Conservation (phyloP, 2,329 filamentous ascomycete species). For the Mycosphaerella sp. region DNA sequence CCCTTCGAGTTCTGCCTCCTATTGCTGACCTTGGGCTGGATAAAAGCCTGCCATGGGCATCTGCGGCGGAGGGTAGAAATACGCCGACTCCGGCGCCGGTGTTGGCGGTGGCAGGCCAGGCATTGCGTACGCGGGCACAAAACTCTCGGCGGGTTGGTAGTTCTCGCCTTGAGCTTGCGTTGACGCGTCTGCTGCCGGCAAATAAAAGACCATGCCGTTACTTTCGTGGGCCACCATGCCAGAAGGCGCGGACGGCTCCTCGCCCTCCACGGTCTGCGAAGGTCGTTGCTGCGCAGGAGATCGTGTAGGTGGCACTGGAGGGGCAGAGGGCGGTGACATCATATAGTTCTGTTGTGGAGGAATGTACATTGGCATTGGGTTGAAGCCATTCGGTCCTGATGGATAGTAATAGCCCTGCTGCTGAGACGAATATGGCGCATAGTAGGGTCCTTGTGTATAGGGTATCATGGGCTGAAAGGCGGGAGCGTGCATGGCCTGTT, state of each 20-base stretch:
- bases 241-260: slow-evolving; percentile 38
- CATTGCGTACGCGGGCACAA: slow-evolving; percentile 32
- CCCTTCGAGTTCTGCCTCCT: slow-evolving; percentile 2
- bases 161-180: slow-evolving; percentile 23
- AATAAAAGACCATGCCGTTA: slow-evolving; percentile 96
- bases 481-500: slow-evolving; percentile 82
- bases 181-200: slow-evolving; percentile 30
- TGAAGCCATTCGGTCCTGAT: slow-evolving; percentile 31
- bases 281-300: slow-evolving; percentile 22
- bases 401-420: slow-evolving; percentile 61
- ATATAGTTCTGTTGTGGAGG: slow-evolving; percentile 28
- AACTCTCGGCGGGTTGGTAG: slow-evolving; percentile 33
- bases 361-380: slow-evolving; percentile 31
- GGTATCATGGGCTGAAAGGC: slow-evolving; percentile 65
- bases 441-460: slow-evolving; percentile 53
- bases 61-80: slow-evolving; percentile 23
- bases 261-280: slow-evolving; percentile 10
- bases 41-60: slow-evolving; percentile 21
- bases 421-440: slow-evolving; percentile 51
- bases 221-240: slow-evolving; percentile 73
- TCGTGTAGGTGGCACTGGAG: slow-evolving; percentile 25
- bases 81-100: slow-evolving; percentile 22
- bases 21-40: slow-evolving; percentile 16
- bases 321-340: slow-evolving; percentile 33
- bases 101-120: slow-evolving; percentile 30